phyloP scores from a whole-genome alignment of 106 monocot species.

The Posidonia australis region DNA sequence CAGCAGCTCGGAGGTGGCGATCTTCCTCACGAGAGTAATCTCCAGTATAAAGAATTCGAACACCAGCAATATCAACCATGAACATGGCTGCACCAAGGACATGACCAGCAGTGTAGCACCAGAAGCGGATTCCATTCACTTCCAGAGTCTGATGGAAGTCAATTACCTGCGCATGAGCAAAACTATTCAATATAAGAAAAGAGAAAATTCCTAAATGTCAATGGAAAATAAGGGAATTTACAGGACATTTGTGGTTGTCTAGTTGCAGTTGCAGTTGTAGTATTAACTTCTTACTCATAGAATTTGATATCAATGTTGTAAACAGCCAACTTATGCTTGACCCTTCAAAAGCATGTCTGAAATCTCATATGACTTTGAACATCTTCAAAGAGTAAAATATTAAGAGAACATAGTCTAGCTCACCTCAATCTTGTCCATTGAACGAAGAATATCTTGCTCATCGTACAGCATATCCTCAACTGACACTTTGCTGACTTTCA shows the following conservation, averaged over 20 bases:
- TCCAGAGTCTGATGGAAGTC: conserved; percentile 97
- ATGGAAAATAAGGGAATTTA: neutral
- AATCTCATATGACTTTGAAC: neutral
- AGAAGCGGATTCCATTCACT: conserved; percentile 97
- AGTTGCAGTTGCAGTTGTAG: neutral
- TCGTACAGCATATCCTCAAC: conserved; percentile 98
- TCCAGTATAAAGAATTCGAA: conserved; percentile 89
- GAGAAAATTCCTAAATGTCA: neutral
- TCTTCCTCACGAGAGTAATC: conserved; percentile 98
- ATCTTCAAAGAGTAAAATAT: neutral
- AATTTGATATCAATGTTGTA: neutral
- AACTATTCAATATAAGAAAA: neutral
- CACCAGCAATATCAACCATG: conserved; percentile 95
- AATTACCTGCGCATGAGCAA: conserved; percentile 47
- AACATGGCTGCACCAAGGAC: conserved; percentile 99
- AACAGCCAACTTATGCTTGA: neutral
- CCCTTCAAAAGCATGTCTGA: neutral
- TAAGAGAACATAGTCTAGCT: neutral
- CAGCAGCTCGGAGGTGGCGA: conserved; percentile 59
- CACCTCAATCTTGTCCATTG: conserved; percentile 99
- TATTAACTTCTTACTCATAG: neutral
- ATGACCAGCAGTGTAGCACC: conserved; percentile 99
- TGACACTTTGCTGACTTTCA: conserved; percentile 99
- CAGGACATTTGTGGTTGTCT: no score
- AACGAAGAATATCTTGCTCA: conserved; percentile 79